Evolutionary conservation across 2,329 filamentous ascomycete genomes (phyloP), one percentile per base, ranked within the genome.

Genomic region (Venturia asperata): DNA sequence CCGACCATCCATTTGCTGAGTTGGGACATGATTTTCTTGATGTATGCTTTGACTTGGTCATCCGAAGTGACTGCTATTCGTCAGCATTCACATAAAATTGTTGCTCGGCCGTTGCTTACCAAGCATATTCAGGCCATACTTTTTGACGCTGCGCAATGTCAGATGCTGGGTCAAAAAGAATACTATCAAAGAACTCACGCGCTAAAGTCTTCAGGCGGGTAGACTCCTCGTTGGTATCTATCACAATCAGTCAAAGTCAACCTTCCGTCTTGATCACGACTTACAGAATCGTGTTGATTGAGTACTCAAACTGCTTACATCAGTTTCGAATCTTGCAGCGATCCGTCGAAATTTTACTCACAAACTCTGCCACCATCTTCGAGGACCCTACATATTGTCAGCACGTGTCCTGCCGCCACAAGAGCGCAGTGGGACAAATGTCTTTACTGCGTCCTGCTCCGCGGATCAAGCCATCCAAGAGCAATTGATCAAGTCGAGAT

Each of bases 11-110:
- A 99, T 75, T 91, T 91, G 80, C 95, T 93, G 66, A 99, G 85
- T 78, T 99, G 94, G 37, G 87, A 88, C 92, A 97, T 99, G 80
- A 99, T 97, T 79, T 95, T 96, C 78, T 96, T 97, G 82, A 99
- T 96, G 79, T 99, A 99, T 41, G 92, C 91, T 78, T 96, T 96
- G 74, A 99, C 94, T 79, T 99, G 93, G 80, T 97, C 94, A 76
- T 99, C 94, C 68, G 92, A 86, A 41, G 93, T 95, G 63, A 97
- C 92, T 87, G 74, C 65, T 30, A 39, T 13, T 45, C 65, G 73
- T 64, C 73, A 70, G 39, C 61, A 21, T 42, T 3, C 17, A 19
- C 61, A 10, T 1, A 21, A 3, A 17, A 19, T 19, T 15, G 19
- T 27, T 27, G 60, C 55, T 41, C 70, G 71, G 17, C 19, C n/a